A percentile compares a stretch with the other conserved stretches of the same genome.
These are phyloP conservation scores for Floccularia luteovirens DNA, from an alignment of 768 basidiomycete species.

Conservation along the genomic window DNA sequence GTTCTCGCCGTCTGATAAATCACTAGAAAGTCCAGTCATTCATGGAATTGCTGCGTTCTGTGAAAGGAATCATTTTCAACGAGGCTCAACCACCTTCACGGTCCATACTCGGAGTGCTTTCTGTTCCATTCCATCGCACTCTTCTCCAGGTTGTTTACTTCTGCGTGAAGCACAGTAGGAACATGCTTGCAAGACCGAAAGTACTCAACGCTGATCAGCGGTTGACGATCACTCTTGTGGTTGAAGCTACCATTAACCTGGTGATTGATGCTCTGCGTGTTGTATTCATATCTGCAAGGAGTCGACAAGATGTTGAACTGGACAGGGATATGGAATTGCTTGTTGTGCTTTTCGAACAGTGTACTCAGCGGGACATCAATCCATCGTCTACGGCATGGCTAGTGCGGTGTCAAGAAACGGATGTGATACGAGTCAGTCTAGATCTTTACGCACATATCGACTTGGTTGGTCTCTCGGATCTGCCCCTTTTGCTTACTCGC, in stretches of 20 bases:
- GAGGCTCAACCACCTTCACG: slow-evolving; percentile 66
- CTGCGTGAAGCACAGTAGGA: slow-evolving; percentile 57
- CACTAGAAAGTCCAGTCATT: slow-evolving; percentile 51
- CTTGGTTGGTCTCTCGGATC: slow-evolving; percentile 61
- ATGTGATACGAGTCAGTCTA: slow-evolving; percentile 68
- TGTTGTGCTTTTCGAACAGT: slow-evolving; percentile 79
- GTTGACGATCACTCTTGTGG: slow-evolving; percentile 45
- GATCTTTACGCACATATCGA: slow-evolving; percentile 66
- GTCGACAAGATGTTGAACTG: slow-evolving; percentile 50
- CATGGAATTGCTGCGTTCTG: slow-evolving; percentile 49
- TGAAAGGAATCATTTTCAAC: slow-evolving; percentile 62
- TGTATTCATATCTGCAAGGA: slow-evolving; percentile 58
- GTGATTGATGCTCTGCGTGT: slow-evolving; percentile 62
- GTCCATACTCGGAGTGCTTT: slow-evolving; percentile 60
- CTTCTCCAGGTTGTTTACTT: slow-evolving; percentile 80
- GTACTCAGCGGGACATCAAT: slow-evolving; percentile 60
- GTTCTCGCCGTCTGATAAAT: slow-evolving; percentile 54
- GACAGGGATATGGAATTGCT: slow-evolving; percentile 79
- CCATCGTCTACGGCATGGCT: slow-evolving; percentile 74
- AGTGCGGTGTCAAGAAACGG: slow-evolving; percentile 69
- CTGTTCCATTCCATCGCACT: slow-evolving; percentile 70
- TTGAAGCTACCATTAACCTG: slow-evolving; percentile 56
- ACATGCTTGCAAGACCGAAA: slow-evolving; percentile 39
- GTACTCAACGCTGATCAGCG: slow-evolving; percentile 53
- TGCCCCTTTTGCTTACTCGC: slow-evolving; percentile 51